Base-by-base conservation (phyloP, 1,139 yeast species). In the Yueomyces sp. region DNA sequence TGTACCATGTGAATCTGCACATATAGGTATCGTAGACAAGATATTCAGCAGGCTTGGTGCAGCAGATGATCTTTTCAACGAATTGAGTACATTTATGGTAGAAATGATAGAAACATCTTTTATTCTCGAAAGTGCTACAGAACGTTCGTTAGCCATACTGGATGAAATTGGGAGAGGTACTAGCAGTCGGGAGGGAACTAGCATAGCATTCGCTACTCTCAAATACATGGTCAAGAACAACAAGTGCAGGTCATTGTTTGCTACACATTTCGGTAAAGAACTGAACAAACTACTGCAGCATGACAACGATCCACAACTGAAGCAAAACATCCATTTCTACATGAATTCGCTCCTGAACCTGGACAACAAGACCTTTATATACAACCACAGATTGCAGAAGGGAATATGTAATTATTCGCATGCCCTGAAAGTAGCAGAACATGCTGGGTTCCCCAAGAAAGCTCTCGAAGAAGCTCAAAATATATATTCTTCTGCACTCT, bases 81-180 rank as follows among this genome's bases (percentile, higher is more conserved):
- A 89, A 50, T 72, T 87, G 62, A 84, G 95, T 49, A 89, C 98
- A 0, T 91, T 91, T 55, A 87, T 91, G 97, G 95, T 89, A 12
- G 97, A 91, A 54, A 89, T 91, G 97, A 75, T 85, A n/a, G 98
- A 91, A 57, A 85, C 96, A 0, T 81, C 95, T 28, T 72, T 75
- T 48, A 87, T 91, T 36, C 63, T 91, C 43, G 70, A 73, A 40
- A 76, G 83, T 46, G 94, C 97, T 1, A 86, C 97, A 0, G 56
- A 69, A 0, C 63, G 70, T 38, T 87, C 97, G 0, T 63, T 91
- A 48, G 96, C 96, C 0, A 82, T 91, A 32, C 75, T 91, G 39
- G 98, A 91, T 63, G 98, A 91, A 54, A 80, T 91, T n/a, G 98
- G 98, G 0, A 69, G 98, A 47, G 98, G 98, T 0, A 91, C 98